Conservation (phyloP, 306 rosid genomes). For the Fragaria ananassa region DNA sequence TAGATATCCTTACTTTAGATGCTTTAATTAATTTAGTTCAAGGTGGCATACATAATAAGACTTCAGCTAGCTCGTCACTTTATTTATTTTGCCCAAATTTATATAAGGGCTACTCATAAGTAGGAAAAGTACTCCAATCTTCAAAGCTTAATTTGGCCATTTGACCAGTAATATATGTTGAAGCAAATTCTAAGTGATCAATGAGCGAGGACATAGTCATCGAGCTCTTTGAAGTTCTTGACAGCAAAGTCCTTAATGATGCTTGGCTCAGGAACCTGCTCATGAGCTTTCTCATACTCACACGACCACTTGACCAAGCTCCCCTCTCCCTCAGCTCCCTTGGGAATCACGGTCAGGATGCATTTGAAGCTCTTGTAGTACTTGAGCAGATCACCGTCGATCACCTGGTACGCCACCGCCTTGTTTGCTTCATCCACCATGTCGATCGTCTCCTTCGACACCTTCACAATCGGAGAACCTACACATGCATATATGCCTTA, state of each 20-base stretch:
- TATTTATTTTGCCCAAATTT: not conserved
- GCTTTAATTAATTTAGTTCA: too few species aligned
- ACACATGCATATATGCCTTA: not conserved
- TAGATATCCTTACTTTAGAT: too few species aligned
- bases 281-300: conserved; percentile 53
- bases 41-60: not conserved
- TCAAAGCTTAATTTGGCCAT: not conserved
- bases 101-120: not conserved
- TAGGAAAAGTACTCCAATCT: not conserved
- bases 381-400: conserved; percentile 74
- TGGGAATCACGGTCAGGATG: conserved; percentile 38
- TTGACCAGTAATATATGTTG: too few species aligned
- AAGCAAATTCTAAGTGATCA: not conserved
- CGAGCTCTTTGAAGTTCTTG: conserved; percentile 71
- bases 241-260: conserved; percentile 63
- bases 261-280: conserved; percentile 59
- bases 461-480: conserved; percentile 67
- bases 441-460: conserved; percentile 55
- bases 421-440: conserved; percentile 51
- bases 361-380: conserved; percentile 65
- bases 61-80: not conserved
- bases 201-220: conserved; percentile 41
- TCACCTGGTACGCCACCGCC: conserved; percentile 43
- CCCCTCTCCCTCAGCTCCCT: conserved; percentile 42
- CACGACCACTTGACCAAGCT: conserved; percentile 62